Evolutionary conservation across 2,329 filamentous ascomycete species (phyloP).

Genomic region (Elsinoe ampelina): DNA sequence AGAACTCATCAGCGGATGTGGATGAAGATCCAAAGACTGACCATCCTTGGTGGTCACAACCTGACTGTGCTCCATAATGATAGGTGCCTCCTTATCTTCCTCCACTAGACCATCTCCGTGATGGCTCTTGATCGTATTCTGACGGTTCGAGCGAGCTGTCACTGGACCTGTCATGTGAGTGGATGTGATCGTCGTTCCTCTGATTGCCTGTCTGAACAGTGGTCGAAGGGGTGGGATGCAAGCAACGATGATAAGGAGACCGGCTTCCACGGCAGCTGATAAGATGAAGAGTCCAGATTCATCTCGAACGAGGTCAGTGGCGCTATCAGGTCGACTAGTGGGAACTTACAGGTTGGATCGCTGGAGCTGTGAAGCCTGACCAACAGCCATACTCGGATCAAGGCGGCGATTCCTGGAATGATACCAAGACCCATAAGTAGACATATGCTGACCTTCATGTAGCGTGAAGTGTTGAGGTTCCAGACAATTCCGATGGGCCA

Average conservation of each 20-base stretch:
- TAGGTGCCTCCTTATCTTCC: neutral
- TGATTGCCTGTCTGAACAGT: constrained; percentile 1
- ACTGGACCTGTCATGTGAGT: neutral
- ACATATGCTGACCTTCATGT: neutral
- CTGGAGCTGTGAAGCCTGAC: neutral
- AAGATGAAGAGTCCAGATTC: neutral
- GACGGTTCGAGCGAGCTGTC: neutral
- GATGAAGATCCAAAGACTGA: too few species aligned
- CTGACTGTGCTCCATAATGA: neutral
- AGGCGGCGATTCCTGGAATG: neutral
- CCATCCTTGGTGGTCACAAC: neutral
- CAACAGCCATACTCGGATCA: neutral
- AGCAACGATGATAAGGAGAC: neutral
- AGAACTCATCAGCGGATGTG: too few species aligned
- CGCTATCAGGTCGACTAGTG: neutral
- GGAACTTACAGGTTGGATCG: neutral
- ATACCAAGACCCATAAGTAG: neutral
- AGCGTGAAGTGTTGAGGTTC: neutral
- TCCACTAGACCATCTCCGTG: neutral
- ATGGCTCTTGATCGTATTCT: neutral
- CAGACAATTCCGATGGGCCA: neutral
- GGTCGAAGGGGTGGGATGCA: neutral
- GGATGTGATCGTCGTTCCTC: neutral
- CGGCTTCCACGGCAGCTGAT: neutral
- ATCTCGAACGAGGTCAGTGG: neutral